Base-by-base conservation (phyloP, 768 basidiomycete species). In the Boletales sp. region DNA sequence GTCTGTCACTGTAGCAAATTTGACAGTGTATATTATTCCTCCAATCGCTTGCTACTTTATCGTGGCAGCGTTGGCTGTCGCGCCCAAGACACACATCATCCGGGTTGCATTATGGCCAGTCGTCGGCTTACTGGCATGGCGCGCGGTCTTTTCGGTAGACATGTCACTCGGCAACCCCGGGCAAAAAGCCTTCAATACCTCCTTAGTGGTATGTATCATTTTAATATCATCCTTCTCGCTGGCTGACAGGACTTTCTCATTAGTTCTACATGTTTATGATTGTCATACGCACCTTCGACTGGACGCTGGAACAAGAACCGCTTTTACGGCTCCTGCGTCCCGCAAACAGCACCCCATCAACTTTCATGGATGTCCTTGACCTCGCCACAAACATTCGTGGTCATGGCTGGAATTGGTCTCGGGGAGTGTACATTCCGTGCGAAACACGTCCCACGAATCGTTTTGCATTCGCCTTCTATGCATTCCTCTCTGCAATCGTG, bases 321-420 rank as follows among this genome's bases (percentile, higher is more conserved):
- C 49, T 55, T 1, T 38, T 50, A 15, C 61, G 62, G 17, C 38
- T 43, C 18, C 19, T 48, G 18, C 54, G 50, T 30, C 56, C 54
- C 27, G 24, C 24, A 11, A 48, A 44, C 3, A 24, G 43, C 18
- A 24, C 40, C 11, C 34, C 46, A 7, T 51, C 54, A 2, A 36
- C 37, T 38, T 15, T 51, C 31, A 36, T 48, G 38, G 75, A 86
- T 48, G 75, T 76, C 2, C 53, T 75, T 13, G 82, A 86, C 47
- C 71, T 87, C 17, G 54, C 52, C 21, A 69, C 66, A 55, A 82
- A 76, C 51, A 55, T 80, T 13, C 80, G 85, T 15, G 85, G 84
- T 8, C 59, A 71, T 40, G 82, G 80, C 13, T 86, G 84, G 84
- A 67, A 76, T 38, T 84, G 81, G 77, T 80, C 82, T 2, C 55